A percentile compares a stretch with the other conserved stretches of the same genome.
These are phyloP conservation scores for Flaveria brownii DNA, from an alignment of 129 eudicot genomes.

Conservation along the genomic window DNA sequence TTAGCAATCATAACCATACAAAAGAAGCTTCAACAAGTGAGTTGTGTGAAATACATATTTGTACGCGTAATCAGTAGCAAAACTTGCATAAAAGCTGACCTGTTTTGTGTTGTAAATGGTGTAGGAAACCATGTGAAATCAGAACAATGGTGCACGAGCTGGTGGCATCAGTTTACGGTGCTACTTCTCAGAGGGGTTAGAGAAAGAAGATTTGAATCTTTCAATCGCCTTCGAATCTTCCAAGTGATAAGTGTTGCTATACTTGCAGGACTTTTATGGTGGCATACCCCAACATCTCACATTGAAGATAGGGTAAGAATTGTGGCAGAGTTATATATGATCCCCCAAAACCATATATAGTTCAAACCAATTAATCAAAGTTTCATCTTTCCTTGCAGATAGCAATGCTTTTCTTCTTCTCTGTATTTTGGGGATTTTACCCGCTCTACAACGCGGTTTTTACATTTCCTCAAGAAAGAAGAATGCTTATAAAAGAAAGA, in stretches of 20 bases:
- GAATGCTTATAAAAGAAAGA: constrained; percentile 88
- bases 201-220: constrained; percentile 81
- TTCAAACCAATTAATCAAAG: not conserved
- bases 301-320: constrained; percentile 83
- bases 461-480: constrained; percentile 95
- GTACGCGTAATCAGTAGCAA: not conserved
- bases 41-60: constrained; percentile 24
- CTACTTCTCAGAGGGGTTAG: constrained; percentile 78
- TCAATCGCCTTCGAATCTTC: constrained; percentile 81
- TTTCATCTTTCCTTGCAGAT: constrained; percentile 49
- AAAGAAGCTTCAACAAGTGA: constrained; percentile 71
- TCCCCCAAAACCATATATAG: not conserved
- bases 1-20: constrained; percentile 43
- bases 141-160: constrained; percentile 96
- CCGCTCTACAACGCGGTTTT: constrained; percentile 96
- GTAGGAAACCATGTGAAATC: constrained; percentile 50
- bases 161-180: constrained; percentile 91
- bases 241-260: constrained; percentile 92
- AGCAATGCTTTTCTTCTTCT: constrained; percentile 96
- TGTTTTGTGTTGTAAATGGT: constrained; percentile 20
- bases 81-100: constrained; percentile 16
- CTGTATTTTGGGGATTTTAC: constrained; percentile 99
- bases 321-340: not conserved
- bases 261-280: constrained; percentile 95
- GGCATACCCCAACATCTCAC: constrained; percentile 97